Evolutionary conservation across 495 filamentous ascomycete species (phyloP).

Genomic region (Hypoxylon crocopeplum): DNA sequence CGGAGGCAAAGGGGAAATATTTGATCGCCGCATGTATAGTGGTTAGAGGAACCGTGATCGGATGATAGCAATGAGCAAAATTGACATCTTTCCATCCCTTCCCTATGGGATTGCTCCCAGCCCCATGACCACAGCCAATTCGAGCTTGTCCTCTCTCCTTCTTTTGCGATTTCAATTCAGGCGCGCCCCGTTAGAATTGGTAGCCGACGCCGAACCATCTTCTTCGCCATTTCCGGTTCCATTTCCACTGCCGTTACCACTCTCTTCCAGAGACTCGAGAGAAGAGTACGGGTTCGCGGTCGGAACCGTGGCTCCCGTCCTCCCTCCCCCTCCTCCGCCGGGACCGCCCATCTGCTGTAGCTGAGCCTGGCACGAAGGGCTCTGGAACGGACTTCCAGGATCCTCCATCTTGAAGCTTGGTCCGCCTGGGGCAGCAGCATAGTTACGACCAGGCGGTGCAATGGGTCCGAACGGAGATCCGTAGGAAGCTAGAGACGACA

Average conservation of each 20-base stretch:
- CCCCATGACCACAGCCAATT: background rate
- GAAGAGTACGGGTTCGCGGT: constrained; percentile 25
- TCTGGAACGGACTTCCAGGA: background rate
- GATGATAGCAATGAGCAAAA: too few relatives aligned
- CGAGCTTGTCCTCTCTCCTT: background rate
- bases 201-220: background rate
- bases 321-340: background rate
- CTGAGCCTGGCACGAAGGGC: background rate
- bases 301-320: background rate
- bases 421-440: background rate
- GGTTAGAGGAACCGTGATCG: too few relatives aligned
- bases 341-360: background rate
- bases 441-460: constrained; percentile 19
- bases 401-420: background rate
- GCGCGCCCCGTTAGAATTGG: constrained; percentile 17
- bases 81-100: too few relatives aligned
- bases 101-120: too few relatives aligned
- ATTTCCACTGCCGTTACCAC: background rate
- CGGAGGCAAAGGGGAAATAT: too few relatives aligned
- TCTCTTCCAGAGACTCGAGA: constrained; percentile 19
- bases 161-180: background rate
- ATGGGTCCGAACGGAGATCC: constrained; percentile 37
- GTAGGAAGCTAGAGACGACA: constrained; percentile 8
- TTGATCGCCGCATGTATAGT: too few relatives aligned
- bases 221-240: background rate